phyloP scores from a whole-genome alignment of 768 basidiomycete genomes.

The Boletus sp. region DNA sequence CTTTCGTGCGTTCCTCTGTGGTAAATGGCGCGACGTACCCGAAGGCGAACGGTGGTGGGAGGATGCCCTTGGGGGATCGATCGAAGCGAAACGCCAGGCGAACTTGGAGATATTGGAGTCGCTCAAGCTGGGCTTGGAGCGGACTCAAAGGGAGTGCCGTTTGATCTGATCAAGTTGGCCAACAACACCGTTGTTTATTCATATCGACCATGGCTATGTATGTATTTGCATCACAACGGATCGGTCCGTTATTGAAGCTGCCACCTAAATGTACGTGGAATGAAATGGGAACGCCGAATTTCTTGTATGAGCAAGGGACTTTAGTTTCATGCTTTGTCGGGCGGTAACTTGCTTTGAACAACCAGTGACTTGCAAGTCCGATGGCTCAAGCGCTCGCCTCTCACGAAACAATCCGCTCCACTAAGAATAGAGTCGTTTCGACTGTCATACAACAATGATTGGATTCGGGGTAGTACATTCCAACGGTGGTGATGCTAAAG shows the following conservation, averaged over 20 bases:
- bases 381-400: too few relatives aligned
- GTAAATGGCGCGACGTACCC: constrained; percentile 61
- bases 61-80: constrained; percentile 45
- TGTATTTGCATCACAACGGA: too few relatives aligned
- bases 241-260: too few relatives aligned
- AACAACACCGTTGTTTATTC: too few relatives aligned
- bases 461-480: background rate
- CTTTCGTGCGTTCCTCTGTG: constrained; percentile 43
- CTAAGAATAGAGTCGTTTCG: too few relatives aligned
- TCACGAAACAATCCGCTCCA: too few relatives aligned
- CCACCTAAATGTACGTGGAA: too few relatives aligned
- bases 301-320: too few relatives aligned
- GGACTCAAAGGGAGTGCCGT: background rate
- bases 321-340: too few relatives aligned
- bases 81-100: constrained; percentile 37
- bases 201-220: background rate
- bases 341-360: too few relatives aligned
- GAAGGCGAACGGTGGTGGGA: constrained; percentile 70
- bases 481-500: background rate
- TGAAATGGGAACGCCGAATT: too few relatives aligned
- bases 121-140: constrained; percentile 24
- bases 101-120: constrained; percentile 24
- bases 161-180: background rate
- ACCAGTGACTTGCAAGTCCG: too few relatives aligned
- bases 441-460: background rate